A percentile compares a stretch with the other conserved stretches of the same genome.
These are phyloP conservation scores for Ophiognomonia clavigignenti-juglandacearum DNA, from an alignment of 2,329 filamentous ascomycete species.

Conservation along the genomic window DNA sequence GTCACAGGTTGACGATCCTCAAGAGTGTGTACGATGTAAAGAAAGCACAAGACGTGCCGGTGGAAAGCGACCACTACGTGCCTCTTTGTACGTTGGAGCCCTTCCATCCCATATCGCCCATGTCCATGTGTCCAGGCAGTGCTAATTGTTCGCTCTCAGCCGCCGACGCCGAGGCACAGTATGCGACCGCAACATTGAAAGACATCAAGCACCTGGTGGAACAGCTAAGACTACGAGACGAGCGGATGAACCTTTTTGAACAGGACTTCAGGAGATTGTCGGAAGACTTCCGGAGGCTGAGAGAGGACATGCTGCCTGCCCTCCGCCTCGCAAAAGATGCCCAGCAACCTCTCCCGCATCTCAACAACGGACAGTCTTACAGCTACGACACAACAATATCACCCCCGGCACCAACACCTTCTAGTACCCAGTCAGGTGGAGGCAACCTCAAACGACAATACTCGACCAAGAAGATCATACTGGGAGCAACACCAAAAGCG, in stretches of 20 bases:
- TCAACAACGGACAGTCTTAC: conserved; percentile 37
- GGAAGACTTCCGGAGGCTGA: conserved; percentile 81
- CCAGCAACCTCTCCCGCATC: conserved; percentile 74
- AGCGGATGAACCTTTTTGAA: conserved; percentile 80
- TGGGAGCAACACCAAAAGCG: conserved; percentile 69
- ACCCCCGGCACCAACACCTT: conserved; percentile 53
- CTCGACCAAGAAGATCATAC: conserved; percentile 69
- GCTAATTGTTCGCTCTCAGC: conserved; percentile 46
- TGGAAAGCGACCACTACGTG: conserved; percentile 91
- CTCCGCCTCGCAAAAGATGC: conserved; percentile 88
- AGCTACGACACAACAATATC: conserved; percentile 50
- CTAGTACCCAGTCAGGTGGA: conserved; percentile 42
- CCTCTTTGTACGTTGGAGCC: conserved; percentile 68
- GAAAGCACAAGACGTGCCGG: conserved; percentile 83
- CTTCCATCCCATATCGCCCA: background rate
- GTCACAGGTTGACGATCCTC: conserved; percentile 88
- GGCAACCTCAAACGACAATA: conserved; percentile 64
- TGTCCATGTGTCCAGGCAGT: background rate
- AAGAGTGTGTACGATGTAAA: conserved; percentile 97
- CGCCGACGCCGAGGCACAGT: conserved; percentile 81
- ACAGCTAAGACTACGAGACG: conserved; percentile 83
- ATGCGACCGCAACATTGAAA: conserved; percentile 83
- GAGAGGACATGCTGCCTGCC: conserved; percentile 88
- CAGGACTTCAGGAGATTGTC: conserved; percentile 76
- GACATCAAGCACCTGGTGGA: conserved; percentile 90